Base-by-base conservation (phyloP, 306 rosid species). In the Cyclanthera cordifolia region DNA sequence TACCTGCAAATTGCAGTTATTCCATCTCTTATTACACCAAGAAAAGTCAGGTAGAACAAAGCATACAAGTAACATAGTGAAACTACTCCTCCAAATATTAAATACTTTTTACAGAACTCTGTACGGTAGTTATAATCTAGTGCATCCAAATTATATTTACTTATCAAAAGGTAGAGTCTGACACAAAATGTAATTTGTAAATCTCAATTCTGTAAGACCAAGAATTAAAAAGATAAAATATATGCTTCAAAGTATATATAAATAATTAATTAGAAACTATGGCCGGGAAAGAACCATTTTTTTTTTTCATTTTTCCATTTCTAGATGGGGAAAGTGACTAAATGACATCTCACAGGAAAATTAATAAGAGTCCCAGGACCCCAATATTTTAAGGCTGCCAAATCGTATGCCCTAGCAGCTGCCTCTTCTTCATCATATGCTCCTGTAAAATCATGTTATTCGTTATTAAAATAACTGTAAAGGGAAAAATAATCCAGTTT, bases 371-470 rank as follows among this genome's bases (percentile, higher is more conserved):
- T 90, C 63, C 99, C 99, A 14, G 99, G 95, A 53, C 99, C 99
- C 99, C 99, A 94, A 58, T 94, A 94, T 80, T 94, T 94, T 60
- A 94, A 79, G 79, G 99, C 99, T 69, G 99, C 99, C 76, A 94
- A 94, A 74, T 94, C 99, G 72, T 94, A 94, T 25, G 99, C 99
- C 85, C 99, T 83, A 59, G 99, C 99, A 28, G 99, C 99, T 45
- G 99, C 97, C 79, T 94, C 99, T 78, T 94, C 99, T 15, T 94
- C 99, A 77, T 94, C 99, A 79, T 94, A 94, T 0, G 99, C 99
- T 30, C 99, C 99, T 94, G 79, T n/a, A n/a, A n/a, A n/a, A n/a
- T n/a, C 24, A 71, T 52, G 70, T 70, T 55, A 76, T 53, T 76
- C 67, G 73, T 7, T 14, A 48, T 69, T 39, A 45, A 3, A 41